Conservation (phyloP, 306 rosid species). For the Pachyrhizus erosus region DNA sequence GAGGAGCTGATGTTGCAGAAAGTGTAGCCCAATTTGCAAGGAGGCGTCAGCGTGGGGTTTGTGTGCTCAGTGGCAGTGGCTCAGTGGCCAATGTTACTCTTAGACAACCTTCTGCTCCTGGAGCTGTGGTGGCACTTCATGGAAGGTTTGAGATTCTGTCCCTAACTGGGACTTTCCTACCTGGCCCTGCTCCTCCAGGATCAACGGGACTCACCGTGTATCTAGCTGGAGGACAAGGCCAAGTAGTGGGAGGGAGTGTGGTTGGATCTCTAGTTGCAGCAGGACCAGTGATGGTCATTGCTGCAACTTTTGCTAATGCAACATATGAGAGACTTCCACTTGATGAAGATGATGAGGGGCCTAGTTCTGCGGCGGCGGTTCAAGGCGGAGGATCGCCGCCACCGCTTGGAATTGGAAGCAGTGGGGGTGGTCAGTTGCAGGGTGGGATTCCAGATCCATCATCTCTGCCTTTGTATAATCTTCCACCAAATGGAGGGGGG, state of each 20-base stretch:
- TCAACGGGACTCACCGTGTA: conserved; percentile 87
- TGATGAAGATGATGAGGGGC: conserved; percentile 80
- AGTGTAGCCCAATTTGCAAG: conserved; percentile 84
- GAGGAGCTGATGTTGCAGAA: conserved; percentile 88
- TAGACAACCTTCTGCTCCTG: conserved; percentile 83
- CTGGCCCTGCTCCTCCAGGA: conserved; percentile 93
- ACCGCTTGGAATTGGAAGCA: conserved; percentile 53
- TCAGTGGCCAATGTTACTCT: conserved; percentile 88
- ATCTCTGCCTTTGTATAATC: conserved; percentile 67
- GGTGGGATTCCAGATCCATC: conserved; percentile 70
- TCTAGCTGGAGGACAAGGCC: conserved; percentile 86
- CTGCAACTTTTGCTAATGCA: conserved; percentile 95
- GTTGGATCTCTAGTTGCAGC: conserved; percentile 90
- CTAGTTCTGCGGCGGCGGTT: conserved; percentile 45
- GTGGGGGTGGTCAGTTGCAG: conserved; percentile 53
- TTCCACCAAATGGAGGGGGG: conserved; percentile 66
- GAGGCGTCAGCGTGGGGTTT: conserved; percentile 90
- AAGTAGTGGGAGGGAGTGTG: conserved; percentile 90
- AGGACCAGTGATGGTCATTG: conserved; percentile 91
- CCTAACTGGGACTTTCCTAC: conserved; percentile 81
- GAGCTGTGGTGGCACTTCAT: conserved; percentile 81
- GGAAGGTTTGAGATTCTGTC: conserved; percentile 94
- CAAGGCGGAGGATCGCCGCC: conserved; percentile 55
- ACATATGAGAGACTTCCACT: conserved; percentile 91
- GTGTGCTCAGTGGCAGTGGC: conserved; percentile 93